A percentile compares a stretch with the other conserved stretches of the same genome.
These are phyloP conservation scores for Pseudomonodictys pantanalensis DNA, from an alignment of 495 filamentous ascomycete genomes.

Conservation along the genomic window DNA sequence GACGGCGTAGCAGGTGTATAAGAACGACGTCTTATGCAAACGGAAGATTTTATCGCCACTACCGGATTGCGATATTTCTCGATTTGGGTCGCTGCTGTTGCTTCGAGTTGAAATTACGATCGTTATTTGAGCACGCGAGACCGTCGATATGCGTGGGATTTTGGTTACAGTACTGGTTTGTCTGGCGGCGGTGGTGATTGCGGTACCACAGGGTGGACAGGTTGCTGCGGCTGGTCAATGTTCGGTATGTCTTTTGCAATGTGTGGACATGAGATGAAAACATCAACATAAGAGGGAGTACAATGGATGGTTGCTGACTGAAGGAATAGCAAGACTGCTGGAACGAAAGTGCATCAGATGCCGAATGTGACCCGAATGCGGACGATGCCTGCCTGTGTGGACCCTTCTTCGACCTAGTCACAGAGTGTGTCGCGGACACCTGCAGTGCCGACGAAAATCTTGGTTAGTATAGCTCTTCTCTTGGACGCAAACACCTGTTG, in stretches of 20 bases:
- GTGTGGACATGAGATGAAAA: too few relatives aligned
- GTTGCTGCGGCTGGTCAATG: neutral
- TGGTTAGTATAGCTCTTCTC: constrained; percentile 3
- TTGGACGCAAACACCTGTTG: neutral
- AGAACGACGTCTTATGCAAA: too few relatives aligned
- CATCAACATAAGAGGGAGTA: too few relatives aligned
- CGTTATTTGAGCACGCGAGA: too few relatives aligned
- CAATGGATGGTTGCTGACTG: constrained; percentile 2
- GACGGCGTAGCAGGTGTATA: too few relatives aligned
- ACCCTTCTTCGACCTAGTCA: constrained; percentile 14
- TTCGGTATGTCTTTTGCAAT: neutral
- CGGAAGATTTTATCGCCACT: too few relatives aligned
- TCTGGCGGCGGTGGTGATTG: neutral
- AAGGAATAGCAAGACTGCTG: constrained; percentile 19
- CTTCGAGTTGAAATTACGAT: too few relatives aligned
- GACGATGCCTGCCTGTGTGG: constrained; percentile 21
- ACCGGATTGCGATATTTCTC: too few relatives aligned
- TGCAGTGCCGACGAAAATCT: constrained; percentile 15
- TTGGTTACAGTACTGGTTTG: neutral
- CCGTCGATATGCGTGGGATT: neutral
- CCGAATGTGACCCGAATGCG: constrained; percentile 18
- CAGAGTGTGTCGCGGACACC: constrained; percentile 3
- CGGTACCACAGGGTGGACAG: neutral
- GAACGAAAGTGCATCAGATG: constrained; percentile 9
- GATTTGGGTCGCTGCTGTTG: too few relatives aligned